Evolutionary conservation across 176 grass and related monocot genomes (phyloP).

Genomic region (Elymus sibiricus): DNA sequence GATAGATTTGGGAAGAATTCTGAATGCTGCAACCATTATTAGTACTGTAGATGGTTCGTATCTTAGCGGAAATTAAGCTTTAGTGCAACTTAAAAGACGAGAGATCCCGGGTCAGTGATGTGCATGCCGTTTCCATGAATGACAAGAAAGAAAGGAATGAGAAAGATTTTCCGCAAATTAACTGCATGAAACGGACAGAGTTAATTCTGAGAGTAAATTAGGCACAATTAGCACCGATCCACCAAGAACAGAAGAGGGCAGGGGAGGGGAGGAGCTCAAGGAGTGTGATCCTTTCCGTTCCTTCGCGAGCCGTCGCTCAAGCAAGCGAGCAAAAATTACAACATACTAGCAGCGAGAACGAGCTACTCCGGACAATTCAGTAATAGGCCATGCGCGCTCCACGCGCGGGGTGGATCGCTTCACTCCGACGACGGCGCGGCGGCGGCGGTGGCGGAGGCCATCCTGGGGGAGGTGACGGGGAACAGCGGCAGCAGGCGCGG

Average conservation of each 20-base stretch:
- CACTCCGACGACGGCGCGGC: slow-evolving; percentile 20
- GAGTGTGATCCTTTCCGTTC: slow-evolving; percentile 36
- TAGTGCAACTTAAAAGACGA: background rate
- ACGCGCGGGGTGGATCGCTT: background rate
- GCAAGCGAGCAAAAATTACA: slow-evolving; percentile 43
- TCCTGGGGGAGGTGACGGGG: slow-evolving; percentile 74
- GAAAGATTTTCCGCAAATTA: background rate
- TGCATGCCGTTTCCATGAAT: background rate
- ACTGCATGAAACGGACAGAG: background rate
- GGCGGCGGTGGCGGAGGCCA: slow-evolving; percentile 12
- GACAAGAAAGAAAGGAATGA: background rate
- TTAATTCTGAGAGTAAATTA: slow-evolving; percentile 1
- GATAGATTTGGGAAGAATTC: background rate
- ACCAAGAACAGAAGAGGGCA: background rate
- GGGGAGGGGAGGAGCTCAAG: slow-evolving; percentile 26
- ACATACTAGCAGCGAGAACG: background rate
- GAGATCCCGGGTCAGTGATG: background rate
- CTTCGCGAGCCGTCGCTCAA: slow-evolving; percentile 34
- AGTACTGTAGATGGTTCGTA: background rate
- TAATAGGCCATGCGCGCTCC: background rate
- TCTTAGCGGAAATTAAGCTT: background rate
- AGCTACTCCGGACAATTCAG: background rate
- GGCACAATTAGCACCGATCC: background rate
- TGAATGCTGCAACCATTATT: slow-evolving; percentile 23
- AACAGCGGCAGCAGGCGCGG: slow-evolving; percentile 87